Base-by-base conservation (phyloP, 1,284 basidiomycete genomes). In the Pyrrhoderma noxium region DNA sequence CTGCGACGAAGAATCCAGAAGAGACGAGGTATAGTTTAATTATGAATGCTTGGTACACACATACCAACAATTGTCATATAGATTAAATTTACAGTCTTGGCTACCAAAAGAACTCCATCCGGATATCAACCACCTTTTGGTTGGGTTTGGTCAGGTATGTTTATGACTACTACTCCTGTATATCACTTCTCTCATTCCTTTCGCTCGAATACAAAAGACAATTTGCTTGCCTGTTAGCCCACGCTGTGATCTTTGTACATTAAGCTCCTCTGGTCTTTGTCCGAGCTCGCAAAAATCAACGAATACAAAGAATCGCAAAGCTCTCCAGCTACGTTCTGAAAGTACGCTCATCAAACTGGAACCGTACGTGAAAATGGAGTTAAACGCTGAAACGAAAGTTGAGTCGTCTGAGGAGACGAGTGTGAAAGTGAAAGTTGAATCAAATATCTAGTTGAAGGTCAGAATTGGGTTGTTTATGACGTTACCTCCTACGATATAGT, bases 41-140 rank as follows among this genome's bases (percentile, higher is more conserved):
- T 47, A n/a, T 45, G 2, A 9, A 35, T 44, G 8, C 5, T 21
- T 36, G 16, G 3, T 43, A 38, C 19, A 19, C 7, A 14, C 23
- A 3, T 13, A 39, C n/a, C n/a, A n/a, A n/a, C n/a, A n/a, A n/a
- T n/a, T n/a, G n/a, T 18, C 25, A 9, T 22, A 3, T 52, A 89
- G 90, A 48, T 65, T 93, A 37, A 94, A 93, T 61, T 73, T 96
- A 2, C 83, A 96, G 65, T 91, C 88, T 0, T 96, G 93, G 93
- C 75, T 96, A 0, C 93, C 93, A 0, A 76, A 74, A 19, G 80
- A 86, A 53, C 70, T 89, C 1, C 88, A 91, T 59, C 76, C 75
- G 8, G 82, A 90, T 3, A 92, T 96, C 60, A 96, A 95, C 64
- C 85, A 86, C 47, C 67, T 93, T 67, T 74, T 97, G 2, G 93